Conservation (phyloP, 768 basidiomycete genomes). For the Naganishia kalamii region DNA sequence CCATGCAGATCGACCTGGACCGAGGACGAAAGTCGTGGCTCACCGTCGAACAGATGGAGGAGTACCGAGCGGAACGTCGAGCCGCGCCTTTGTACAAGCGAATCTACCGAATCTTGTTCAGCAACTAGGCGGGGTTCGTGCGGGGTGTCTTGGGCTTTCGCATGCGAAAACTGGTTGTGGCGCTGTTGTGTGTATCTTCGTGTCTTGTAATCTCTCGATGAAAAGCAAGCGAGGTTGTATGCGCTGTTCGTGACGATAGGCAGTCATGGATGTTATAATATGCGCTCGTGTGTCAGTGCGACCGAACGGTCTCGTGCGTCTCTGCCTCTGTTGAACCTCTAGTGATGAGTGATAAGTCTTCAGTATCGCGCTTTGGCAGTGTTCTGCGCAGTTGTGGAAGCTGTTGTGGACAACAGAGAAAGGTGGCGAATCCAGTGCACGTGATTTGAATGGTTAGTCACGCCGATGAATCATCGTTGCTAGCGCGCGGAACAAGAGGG, state of each 20-base stretch:
- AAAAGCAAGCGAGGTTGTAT: slow-evolving; percentile 6
- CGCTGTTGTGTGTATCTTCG: slow-evolving; percentile 2
- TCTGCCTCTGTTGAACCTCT: too few species aligned
- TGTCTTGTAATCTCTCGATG: neutral
- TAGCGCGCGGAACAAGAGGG: neutral
- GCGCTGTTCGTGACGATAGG: neutral
- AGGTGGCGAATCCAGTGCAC: too few species aligned
- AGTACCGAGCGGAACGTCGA: slow-evolving; percentile 34
- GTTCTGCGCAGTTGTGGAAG: too few species aligned
- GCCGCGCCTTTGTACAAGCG: slow-evolving; percentile 35
- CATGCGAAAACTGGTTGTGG: neutral
- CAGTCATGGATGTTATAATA: too few species aligned
- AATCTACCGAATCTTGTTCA: slow-evolving; percentile 41
- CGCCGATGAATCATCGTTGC: slow-evolving; percentile 6
- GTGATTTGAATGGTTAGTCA: neutral
- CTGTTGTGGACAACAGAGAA: too few species aligned
- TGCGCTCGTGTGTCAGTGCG: too few species aligned
- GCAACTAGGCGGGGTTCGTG: slow-evolving; percentile 1
- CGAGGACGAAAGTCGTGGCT: slow-evolving; percentile 43
- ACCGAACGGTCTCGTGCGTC: too few species aligned
- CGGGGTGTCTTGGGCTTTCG: neutral
- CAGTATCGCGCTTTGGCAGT: too few species aligned
- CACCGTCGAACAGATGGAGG: slow-evolving; percentile 42
- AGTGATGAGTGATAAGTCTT: too few species aligned
- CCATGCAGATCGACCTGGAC: slow-evolving; percentile 45